Percentiles rank a stretch among this genome's conserved stretches.
Conservation (phyloP, 1,284 basidiomycete species). For the Ustilago crameri region DNA sequence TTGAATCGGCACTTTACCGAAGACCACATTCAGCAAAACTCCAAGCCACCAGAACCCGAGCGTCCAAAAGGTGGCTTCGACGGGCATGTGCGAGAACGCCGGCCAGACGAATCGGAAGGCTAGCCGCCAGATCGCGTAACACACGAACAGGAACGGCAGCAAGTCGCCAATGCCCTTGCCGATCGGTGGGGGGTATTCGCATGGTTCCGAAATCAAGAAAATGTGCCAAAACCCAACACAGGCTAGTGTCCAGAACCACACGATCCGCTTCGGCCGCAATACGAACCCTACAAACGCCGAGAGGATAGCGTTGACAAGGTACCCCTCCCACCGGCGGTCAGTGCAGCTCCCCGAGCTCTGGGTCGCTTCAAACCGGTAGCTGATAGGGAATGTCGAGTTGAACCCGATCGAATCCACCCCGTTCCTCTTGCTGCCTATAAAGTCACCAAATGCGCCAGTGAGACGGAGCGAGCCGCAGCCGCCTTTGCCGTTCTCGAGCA, state of each 20-base stretch:
- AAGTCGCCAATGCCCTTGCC: conserved; percentile 80
- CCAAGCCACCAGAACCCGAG: conserved; percentile 85
- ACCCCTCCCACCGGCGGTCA: conserved; percentile 74
- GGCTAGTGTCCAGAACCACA: conserved; percentile 77
- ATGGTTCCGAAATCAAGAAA: conserved; percentile 81
- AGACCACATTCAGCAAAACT: conserved; percentile 66
- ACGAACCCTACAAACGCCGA: conserved; percentile 80
- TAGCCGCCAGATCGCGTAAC: conserved; percentile 82
- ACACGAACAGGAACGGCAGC: conserved; percentile 81
- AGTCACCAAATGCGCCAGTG: conserved; percentile 78
- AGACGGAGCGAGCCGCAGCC: conserved; percentile 81
- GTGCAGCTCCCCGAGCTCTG: conserved; percentile 73
- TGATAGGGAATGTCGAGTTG: conserved; percentile 78
- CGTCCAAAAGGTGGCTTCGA: conserved; percentile 81
- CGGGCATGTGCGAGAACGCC: conserved; percentile 75
- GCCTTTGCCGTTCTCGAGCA: conserved; percentile 76
- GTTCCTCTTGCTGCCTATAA: conserved; percentile 74
- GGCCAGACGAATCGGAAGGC: conserved; percentile 81
- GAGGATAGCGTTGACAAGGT: conserved; percentile 56
- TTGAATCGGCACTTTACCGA: conserved; percentile 60
- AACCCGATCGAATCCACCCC: conserved; percentile 80
- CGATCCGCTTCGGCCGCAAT: conserved; percentile 78
- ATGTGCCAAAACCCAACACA: conserved; percentile 90
- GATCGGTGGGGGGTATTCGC: conserved; percentile 71
- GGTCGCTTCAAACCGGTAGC: conserved; percentile 71